A percentile compares a stretch with the other conserved stretches of the same genome.
These are phyloP conservation scores for Zoysia japonica DNA, from an alignment of 176 grass and related monocot species.

Conservation along the genomic window DNA sequence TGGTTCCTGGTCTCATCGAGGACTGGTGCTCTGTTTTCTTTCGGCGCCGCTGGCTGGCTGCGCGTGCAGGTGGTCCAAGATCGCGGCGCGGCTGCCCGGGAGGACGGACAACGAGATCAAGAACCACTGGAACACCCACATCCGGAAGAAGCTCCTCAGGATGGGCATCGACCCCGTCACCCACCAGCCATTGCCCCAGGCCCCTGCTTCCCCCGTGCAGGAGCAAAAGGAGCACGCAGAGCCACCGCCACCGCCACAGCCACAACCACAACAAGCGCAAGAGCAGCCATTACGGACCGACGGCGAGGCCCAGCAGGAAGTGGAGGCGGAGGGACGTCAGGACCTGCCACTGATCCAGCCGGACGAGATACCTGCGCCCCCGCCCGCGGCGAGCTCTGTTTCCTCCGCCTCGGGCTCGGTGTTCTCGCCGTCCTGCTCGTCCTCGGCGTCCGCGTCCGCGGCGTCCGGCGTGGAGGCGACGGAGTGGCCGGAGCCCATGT, in stretches of 20 bases:
- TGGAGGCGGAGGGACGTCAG: background rate
- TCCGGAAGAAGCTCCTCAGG: conserved; percentile 87
- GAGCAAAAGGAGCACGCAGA: background rate
- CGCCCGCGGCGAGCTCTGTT: conserved; percentile 14
- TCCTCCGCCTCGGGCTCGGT: conserved; percentile 35
- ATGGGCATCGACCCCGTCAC: conserved; percentile 84
- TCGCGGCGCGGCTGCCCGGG: conserved; percentile 73
- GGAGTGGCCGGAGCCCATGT: conserved; percentile 70
- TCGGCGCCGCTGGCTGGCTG: too few species aligned
- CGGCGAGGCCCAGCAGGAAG: background rate
- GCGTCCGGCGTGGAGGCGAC: conserved; percentile 39
- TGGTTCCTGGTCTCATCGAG: background rate
- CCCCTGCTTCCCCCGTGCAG: background rate
- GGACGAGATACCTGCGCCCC: background rate
- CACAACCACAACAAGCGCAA: background rate
- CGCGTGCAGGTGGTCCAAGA: conserved; percentile 73
- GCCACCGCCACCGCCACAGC: too few species aligned
- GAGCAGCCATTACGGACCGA: background rate
- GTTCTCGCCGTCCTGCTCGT: conserved; percentile 55
- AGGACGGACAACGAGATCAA: conserved; percentile 99
- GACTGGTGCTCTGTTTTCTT: background rate
- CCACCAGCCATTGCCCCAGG: conserved; percentile 40
- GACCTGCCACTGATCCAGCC: conserved; percentile 5
- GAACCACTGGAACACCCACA: conserved; percentile 98
- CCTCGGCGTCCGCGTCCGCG: conserved; percentile 29